Percentiles rank a stretch among this genome's conserved stretches.
phyloP scores from a whole-genome alignment of 208 protist species.

The Vickermania spadyakhi region DNA sequence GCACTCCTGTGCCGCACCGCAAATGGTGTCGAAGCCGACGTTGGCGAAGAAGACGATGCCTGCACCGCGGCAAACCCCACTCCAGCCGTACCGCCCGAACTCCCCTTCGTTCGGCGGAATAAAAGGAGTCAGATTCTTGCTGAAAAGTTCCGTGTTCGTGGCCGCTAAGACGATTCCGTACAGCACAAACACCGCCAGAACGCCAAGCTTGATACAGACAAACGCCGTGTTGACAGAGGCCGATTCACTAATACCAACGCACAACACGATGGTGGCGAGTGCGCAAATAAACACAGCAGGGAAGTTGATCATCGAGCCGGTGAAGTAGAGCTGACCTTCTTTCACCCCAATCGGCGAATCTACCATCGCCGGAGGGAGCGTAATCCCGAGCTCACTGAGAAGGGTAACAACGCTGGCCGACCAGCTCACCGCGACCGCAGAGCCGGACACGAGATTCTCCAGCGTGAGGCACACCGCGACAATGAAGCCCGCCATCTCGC shows the following conservation, averaged over 20 bases:
- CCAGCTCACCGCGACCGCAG: constrained; percentile 25
- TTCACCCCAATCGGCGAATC: constrained; percentile 8
- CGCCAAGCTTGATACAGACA: constrained; percentile 18
- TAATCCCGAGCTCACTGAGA: constrained; percentile 11
- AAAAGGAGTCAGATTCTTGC: constrained; percentile 24
- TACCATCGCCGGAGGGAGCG: constrained; percentile 3
- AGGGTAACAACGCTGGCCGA: constrained; percentile 10
- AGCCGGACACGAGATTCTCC: constrained; percentile 27
- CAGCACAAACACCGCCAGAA: constrained; percentile 20
- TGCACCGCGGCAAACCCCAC: constrained; percentile 18
- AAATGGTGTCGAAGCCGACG: constrained; percentile 41
- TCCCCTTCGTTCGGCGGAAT: constrained; percentile 18
- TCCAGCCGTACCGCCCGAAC: constrained; percentile 19
- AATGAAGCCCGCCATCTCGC: constrained; percentile 25
- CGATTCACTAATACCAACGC: constrained; percentile 18
- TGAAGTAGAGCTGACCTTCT: constrained; percentile 5
- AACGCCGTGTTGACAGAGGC: constrained; percentile 20
- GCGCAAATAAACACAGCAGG: constrained; percentile 12
- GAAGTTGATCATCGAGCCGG: constrained; percentile 13
- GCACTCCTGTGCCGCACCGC: constrained; percentile 23
- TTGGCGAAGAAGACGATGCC: constrained; percentile 39
- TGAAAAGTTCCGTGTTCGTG: constrained; percentile 9
- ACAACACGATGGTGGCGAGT: constrained; percentile 14
- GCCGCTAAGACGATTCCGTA: constrained; percentile 10
- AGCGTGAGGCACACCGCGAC: constrained; percentile 28